phyloP scores from a whole-genome alignment of 2,329 filamentous ascomycete genomes.

The Talaromyces sp. region DNA sequence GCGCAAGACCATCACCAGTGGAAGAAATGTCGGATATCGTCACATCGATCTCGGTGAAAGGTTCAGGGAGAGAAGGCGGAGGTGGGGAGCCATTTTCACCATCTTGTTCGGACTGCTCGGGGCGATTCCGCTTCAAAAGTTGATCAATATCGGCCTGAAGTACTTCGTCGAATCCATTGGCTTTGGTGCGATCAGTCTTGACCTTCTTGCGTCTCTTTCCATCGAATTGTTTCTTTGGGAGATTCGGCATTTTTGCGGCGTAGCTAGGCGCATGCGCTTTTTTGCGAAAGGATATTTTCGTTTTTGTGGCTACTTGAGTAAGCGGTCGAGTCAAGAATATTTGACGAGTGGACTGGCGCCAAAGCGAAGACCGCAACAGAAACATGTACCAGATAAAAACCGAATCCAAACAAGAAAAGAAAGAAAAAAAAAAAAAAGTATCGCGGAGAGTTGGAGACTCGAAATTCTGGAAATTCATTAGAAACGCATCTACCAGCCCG shows the following conservation, averaged over 20 bases:
- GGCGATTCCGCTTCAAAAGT: slow-evolving; percentile 38
- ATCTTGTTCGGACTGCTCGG: slow-evolving; percentile 29
- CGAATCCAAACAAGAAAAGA: neutral
- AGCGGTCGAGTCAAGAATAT: neutral
- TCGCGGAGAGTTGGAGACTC: slow-evolving; percentile 14
- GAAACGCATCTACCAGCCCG: slow-evolving; percentile 23
- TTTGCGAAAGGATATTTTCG: slow-evolving; percentile 8
- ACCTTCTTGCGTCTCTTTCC: slow-evolving; percentile 47
- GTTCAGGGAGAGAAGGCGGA: slow-evolving; percentile 58
- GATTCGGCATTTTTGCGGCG: slow-evolving; percentile 30
- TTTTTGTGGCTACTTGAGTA: slow-evolving; percentile 9
- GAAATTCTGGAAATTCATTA: slow-evolving; percentile 29
- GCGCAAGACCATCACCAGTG: slow-evolving; percentile 85
- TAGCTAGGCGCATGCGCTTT: slow-evolving; percentile 24
- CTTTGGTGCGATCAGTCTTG: slow-evolving; percentile 61
- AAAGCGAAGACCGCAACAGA: slow-evolving; percentile 13
- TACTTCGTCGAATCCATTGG: slow-evolving; percentile 68
- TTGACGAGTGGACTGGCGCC: slow-evolving; percentile 12
- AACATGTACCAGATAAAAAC: slow-evolving; percentile 22
- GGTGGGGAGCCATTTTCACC: slow-evolving; percentile 25
- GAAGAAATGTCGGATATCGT: slow-evolving; percentile 83
- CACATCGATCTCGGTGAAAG: slow-evolving; percentile 76
- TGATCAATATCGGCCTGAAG: slow-evolving; percentile 63
- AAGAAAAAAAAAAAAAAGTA: slow-evolving; percentile 2
- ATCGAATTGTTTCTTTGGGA: slow-evolving; percentile 28